Evolutionary conservation across 1,284 basidiomycete genomes (phyloP), one percentile per base, ranked within the genome.

Genomic region (Heliocybe sulcata): DNA sequence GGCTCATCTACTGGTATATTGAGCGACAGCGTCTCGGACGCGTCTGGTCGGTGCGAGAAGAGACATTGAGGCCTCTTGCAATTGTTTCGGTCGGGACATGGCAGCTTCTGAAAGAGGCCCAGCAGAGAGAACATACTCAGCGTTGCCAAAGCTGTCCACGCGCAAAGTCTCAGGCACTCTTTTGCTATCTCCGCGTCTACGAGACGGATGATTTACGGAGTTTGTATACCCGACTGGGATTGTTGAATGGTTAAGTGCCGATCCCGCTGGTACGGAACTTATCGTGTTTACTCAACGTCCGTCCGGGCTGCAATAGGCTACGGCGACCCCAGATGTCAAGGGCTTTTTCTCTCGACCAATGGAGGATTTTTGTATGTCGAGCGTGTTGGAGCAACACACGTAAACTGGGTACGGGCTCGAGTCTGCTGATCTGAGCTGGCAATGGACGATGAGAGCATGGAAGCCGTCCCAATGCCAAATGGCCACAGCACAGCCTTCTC

Each of bases 41-140:
- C 56, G 54, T 75, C 70, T 2, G 64, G 57, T 4, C 69, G 64
- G 67, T 90, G 88, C 29, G 81, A 83, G 69, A 85, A 90, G 23
- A 86, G 61, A 65, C 90, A 92, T 55, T 71, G 65, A 2, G 66
- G 56, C n/a, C 80, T 72, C 3, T 63, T 64, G 64, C 89, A 90
- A 25, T 64, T 57, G 1, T 61, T 54, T 57, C 58, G 65, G 29
- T 83, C 76, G 12, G 89, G 89, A 72, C 90, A 92, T 20, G 76
- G 67, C n/a, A 85, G 62, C 2, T 69, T 67, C 22, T 73, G 73
- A 66, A 92, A 90, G 11, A 87, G 74, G 10, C 75, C 74, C 6
- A 77, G 65, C 0, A 79, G 71, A 10, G 85, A 77, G 66, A 92
- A 91, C 90, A 92, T 91, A 47, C 50, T 49, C 38, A 20, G 38